These are phyloP conservation scores for Teunomyces kruisii DNA, from an alignment of 805 yeast species.

Conservation along the genomic window DNA sequence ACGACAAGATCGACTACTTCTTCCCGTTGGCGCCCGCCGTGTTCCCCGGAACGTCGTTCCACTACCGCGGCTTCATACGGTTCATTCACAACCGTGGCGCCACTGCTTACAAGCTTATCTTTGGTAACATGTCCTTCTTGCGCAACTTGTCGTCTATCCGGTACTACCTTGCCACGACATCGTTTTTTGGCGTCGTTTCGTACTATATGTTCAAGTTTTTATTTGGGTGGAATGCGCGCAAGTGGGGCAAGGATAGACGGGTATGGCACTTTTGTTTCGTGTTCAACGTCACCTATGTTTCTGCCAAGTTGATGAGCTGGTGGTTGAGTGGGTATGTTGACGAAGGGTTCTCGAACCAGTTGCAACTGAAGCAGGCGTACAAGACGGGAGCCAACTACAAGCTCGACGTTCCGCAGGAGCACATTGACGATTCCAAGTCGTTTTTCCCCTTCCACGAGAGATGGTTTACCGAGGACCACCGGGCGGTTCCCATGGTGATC, in stretches of 20 bases:
- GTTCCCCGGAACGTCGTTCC: conserved; percentile 76
- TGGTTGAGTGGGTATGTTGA: conserved; percentile 59
- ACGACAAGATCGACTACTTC: conserved; percentile 61
- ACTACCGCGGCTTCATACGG: conserved; percentile 58
- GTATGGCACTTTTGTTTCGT: conserved; percentile 74
- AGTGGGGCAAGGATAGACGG: conserved; percentile 63
- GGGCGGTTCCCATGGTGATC: conserved; percentile 56
- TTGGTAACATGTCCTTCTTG: conserved; percentile 78
- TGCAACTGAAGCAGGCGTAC: conserved; percentile 33
- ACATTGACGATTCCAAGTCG: conserved; percentile 51
- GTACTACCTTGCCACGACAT: conserved; percentile 33
- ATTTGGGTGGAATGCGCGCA: conserved; percentile 80
- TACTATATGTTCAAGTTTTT: conserved; percentile 84
- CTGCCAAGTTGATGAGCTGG: conserved; percentile 85
- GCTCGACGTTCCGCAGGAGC: conserved; percentile 20
- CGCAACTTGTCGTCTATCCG: conserved; percentile 71
- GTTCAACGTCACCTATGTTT: conserved; percentile 82
- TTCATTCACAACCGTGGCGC: conserved; percentile 57
- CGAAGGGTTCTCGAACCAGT: conserved; percentile 41
- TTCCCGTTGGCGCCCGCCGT: conserved; percentile 89
- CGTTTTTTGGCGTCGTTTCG: conserved; percentile 59
- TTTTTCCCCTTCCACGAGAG: conserved; percentile 51
- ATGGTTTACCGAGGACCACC: conserved; percentile 49
- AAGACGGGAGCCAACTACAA: conserved; percentile 6
- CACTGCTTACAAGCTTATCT: conserved; percentile 46